Percentiles rank a stretch among this genome's conserved stretches.
These are phyloP conservation scores for Penicillium sp. DNA, from an alignment of 2,329 filamentous ascomycete species.

Conservation along the genomic window DNA sequence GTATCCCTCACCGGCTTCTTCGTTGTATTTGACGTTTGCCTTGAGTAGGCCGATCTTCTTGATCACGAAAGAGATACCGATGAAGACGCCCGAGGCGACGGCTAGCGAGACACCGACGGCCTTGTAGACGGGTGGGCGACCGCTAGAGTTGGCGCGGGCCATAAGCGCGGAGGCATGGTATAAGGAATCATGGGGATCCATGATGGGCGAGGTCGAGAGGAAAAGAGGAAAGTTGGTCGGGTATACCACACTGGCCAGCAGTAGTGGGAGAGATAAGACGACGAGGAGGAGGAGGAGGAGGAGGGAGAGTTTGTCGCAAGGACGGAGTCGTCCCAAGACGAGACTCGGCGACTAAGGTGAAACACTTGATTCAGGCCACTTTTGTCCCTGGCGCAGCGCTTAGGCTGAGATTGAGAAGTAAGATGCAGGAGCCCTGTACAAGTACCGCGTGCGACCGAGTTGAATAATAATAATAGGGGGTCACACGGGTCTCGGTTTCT, in stretches of 20 bases:
- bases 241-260: slow-evolving; percentile 52
- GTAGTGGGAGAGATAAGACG: slow-evolving; percentile 27
- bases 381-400: slow-evolving; percentile 23
- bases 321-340: slow-evolving; percentile 33
- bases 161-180: slow-evolving; percentile 52
- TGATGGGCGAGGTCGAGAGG: slow-evolving; percentile 10
- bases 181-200: slow-evolving; percentile 28
- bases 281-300: background rate
- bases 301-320: slow-evolving; percentile 23
- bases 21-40: slow-evolving; percentile 95
- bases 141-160: slow-evolving; percentile 49
- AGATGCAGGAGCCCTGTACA: background rate
- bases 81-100: slow-evolving; percentile 86
- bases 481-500: background rate
- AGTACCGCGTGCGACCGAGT: background rate
- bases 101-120: slow-evolving; percentile 85
- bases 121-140: slow-evolving; percentile 72
- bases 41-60: slow-evolving; percentile 92
- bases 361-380: slow-evolving; percentile 28
- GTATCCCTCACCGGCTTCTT: slow-evolving; percentile 94
- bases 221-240: slow-evolving; percentile 19
- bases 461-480: background rate
- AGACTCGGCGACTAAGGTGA: slow-evolving; percentile 31
- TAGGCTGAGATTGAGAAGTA: background rate
- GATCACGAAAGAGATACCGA: slow-evolving; percentile 91